phyloP scores from a whole-genome alignment of 257 asterid species.

The Solanum okadae region DNA sequence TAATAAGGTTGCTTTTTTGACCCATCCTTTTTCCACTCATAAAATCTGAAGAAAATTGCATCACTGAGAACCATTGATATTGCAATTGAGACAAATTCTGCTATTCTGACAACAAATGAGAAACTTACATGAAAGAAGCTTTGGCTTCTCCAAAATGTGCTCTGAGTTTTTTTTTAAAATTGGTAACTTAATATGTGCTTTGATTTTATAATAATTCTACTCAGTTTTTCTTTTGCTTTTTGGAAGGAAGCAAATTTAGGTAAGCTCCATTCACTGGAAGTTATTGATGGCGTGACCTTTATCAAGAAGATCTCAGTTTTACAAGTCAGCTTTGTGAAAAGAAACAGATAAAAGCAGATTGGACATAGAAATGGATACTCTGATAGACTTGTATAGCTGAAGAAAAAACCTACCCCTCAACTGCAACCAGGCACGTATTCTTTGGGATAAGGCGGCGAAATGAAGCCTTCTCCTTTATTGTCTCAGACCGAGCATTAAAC shows the following conservation, averaged over 20 bases:
- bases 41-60: conserved; percentile 45
- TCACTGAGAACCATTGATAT: background rate
- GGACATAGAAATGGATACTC: background rate
- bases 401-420: conserved; percentile 62
- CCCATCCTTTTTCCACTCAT: conserved; percentile 95
- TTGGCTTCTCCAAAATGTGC: background rate
- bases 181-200: background rate
- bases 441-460: conserved; percentile 79
- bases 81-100: background rate
- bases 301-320: background rate
- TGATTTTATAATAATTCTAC: background rate
- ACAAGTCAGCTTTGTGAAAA: background rate
- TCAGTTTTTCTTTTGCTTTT: background rate
- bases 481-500: conserved; percentile 90
- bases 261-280: background rate
- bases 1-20: conserved; percentile 85
- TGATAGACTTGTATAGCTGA: background rate
- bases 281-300: background rate
- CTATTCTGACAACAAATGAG: background rate
- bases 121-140: background rate
- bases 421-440: conserved; percentile 73
- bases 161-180: background rate
- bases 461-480: conserved; percentile 77
- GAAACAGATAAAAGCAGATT: background rate
- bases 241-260: background rate